These are phyloP conservation scores for Amaranthus hypochondriacus DNA, from an alignment of 148 eudicot genomes.

Conservation along the genomic window DNA sequence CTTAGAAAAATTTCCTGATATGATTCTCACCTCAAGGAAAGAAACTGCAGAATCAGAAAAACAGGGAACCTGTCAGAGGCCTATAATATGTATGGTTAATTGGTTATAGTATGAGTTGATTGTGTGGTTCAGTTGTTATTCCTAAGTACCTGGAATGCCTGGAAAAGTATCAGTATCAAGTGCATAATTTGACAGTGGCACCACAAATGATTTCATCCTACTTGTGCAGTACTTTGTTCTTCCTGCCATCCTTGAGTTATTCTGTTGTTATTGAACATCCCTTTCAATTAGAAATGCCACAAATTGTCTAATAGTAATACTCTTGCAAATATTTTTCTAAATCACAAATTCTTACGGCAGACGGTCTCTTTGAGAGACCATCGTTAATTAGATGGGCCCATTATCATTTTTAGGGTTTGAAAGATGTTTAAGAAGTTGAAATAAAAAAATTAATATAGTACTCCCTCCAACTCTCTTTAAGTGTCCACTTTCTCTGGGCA, in stretches of 20 bases:
- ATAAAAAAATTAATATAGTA: too few species aligned
- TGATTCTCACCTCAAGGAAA: slow-evolving; percentile 77
- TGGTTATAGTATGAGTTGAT: too few species aligned
- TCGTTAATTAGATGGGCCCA: too few species aligned
- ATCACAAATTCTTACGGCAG: too few species aligned
- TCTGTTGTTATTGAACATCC: slow-evolving; percentile 54
- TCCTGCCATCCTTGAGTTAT: slow-evolving; percentile 71
- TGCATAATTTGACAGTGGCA: slow-evolving; percentile 71
- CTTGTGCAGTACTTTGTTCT: slow-evolving; percentile 82
- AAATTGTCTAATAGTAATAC: not conserved
- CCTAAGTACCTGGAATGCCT: slow-evolving; percentile 42
- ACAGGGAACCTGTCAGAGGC: slow-evolving; percentile 10
- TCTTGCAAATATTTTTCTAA: too few species aligned
- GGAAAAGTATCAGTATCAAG: slow-evolving; percentile 71
- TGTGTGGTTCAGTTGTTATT: not conserved
- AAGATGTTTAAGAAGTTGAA: too few species aligned
- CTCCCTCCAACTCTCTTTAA: too few species aligned
- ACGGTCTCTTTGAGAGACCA: too few species aligned
- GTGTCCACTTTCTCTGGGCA: too few species aligned
- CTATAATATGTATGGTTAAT: not conserved
- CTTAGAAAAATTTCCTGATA: not conserved
- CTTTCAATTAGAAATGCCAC: not conserved
- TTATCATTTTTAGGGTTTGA: too few species aligned
- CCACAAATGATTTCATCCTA: slow-evolving; percentile 79
- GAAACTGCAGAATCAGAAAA: slow-evolving; percentile 63